phyloP scores from a whole-genome alignment of 805 yeast genomes.

The Peterozyma toletana region DNA sequence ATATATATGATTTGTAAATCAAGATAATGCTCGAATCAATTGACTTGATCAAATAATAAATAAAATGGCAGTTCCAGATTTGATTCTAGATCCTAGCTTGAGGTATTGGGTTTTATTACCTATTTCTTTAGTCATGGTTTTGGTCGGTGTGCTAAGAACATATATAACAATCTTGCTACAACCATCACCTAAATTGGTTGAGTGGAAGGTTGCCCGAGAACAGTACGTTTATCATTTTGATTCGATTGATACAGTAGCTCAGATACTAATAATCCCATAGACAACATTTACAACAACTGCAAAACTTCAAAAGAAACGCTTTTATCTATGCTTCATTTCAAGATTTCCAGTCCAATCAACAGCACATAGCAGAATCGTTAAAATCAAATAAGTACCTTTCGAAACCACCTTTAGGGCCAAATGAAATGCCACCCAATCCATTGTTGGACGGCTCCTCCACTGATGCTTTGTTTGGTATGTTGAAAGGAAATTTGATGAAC shows the following conservation, averaged over 20 bases:
- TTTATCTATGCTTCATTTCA: slow-evolving; percentile 37
- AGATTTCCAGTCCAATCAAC: slow-evolving; percentile 49
- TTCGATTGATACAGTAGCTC: not conserved
- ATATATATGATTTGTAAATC: no score
- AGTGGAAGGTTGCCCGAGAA: slow-evolving; percentile 47
- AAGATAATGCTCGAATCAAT: not conserved
- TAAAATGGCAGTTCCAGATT: slow-evolving; percentile 33
- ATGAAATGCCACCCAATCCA: slow-evolving; percentile 44
- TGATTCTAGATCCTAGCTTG: slow-evolving; percentile 71
- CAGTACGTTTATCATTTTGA: slow-evolving; percentile 18
- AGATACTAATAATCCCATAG: slow-evolving; percentile 13
- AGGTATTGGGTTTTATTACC: slow-evolving; percentile 90
- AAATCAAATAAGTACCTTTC: slow-evolving; percentile 42
- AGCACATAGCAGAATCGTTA: slow-evolving; percentile 38
- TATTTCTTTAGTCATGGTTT: slow-evolving; percentile 81
- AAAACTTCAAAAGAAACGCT: slow-evolving; percentile 48
- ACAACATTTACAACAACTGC: slow-evolving; percentile 55
- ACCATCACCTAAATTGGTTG: slow-evolving; percentile 48
- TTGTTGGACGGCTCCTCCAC: slow-evolving; percentile 63
- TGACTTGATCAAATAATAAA: not conserved
- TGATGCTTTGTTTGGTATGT: slow-evolving; percentile 69
- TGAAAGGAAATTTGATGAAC: slow-evolving; percentile 75
- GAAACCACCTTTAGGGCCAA: slow-evolving; percentile 36
- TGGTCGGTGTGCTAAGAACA: slow-evolving; percentile 75
- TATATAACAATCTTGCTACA: slow-evolving; percentile 56